Base-by-base conservation (phyloP, 371 early-diverging fungal genomes). In the Mortierella sp. region DNA sequence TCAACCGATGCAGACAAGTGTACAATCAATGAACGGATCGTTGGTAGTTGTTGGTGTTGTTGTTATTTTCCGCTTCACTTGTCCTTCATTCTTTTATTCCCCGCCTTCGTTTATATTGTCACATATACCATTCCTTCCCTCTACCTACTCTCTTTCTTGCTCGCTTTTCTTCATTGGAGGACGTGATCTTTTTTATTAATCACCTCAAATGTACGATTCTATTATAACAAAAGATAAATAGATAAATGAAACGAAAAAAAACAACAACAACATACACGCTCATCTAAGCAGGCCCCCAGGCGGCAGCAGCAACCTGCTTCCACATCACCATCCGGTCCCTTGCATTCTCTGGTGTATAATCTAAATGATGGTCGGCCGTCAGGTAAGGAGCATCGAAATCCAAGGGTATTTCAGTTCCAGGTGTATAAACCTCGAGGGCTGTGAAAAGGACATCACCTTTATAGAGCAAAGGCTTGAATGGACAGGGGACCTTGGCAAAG, bases 281-380 rank as follows among this genome's bases (percentile, higher is more conserved):
- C 42, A 38, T 28, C 54, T 54, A 76, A 7, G 28, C 24, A 2
- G 58, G 50, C 77, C n/a, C n/a, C n/a, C 77, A 76, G 24, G 70
- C 77, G 70, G 47, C n/a, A 14, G 47, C 48, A 8, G 77, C 70
- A 9, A 70, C 47, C 21, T 70, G 70, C 14, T 26, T 71, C 77
- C 77, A 76, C 54, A 76, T 26, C 71, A 70, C 19, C 44, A 70
- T 71, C 14, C 70, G 77, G 55, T 14, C 16, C 24, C 44, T 50
- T 14, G 77, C 71, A 14, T 52, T 70, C 38, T 70, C 44, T 2
- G 77, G 70, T 6, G 24, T 70, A 54, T 76, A 76, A 45, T 76
- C 77, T 10, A 76, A 21, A 19, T 71, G 77, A 38, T 34, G n/a
- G n/a, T 70, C 71, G 1, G 77, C 52, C 31, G n/a, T 24, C 44